These are phyloP conservation scores for Penicillium sp. DNA, from an alignment of 2,329 filamentous ascomycete species.

Conservation along the genomic window DNA sequence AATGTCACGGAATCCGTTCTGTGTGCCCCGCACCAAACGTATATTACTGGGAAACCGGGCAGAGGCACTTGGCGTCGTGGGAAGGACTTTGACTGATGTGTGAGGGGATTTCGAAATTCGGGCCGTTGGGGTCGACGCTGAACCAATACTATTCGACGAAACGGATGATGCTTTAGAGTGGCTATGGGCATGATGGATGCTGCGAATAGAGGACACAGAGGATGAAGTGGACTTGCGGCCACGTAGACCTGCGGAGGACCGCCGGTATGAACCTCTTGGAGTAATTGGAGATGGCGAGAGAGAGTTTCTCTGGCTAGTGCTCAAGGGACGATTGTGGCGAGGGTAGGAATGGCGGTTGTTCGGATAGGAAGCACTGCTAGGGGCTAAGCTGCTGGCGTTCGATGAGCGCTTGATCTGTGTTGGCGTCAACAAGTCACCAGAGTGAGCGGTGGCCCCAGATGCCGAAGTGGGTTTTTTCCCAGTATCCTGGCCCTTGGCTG, in stretches of 20 bases:
- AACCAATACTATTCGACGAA: conserved; percentile 68
- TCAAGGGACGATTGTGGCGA: conserved; percentile 31
- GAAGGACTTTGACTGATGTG: conserved; percentile 87
- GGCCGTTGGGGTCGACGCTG: conserved; percentile 60
- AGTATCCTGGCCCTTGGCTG: too few species aligned
- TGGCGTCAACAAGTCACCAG: too few species aligned
- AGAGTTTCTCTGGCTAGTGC: conserved; percentile 56
- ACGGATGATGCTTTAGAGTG: conserved; percentile 93
- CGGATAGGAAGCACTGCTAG: too few species aligned
- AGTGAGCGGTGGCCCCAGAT: too few species aligned
- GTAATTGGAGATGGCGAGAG: conserved; percentile 80
- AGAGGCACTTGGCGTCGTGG: conserved; percentile 66
- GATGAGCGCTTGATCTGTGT: too few species aligned
- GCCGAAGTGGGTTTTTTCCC: too few species aligned
- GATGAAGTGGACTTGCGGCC: conserved; percentile 94
- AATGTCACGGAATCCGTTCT: conserved; percentile 22
- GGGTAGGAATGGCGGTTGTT: conserved; percentile 37
- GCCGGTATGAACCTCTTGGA: conserved; percentile 74
- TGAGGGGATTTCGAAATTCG: conserved; percentile 66
- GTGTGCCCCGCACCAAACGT: conserved; percentile 55
- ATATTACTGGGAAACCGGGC: conserved; percentile 74
- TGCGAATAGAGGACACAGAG: conserved; percentile 84
- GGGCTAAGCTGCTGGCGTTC: too few species aligned
- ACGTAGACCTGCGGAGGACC: conserved; percentile 70
- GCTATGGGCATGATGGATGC: conserved; percentile 76